Percentiles rank a stretch among this genome's conserved stretches.
These are phyloP conservation scores for Zymoseptoria tritici DNA, from an alignment of 2,329 filamentous ascomycete species.

Conservation along the genomic window DNA sequence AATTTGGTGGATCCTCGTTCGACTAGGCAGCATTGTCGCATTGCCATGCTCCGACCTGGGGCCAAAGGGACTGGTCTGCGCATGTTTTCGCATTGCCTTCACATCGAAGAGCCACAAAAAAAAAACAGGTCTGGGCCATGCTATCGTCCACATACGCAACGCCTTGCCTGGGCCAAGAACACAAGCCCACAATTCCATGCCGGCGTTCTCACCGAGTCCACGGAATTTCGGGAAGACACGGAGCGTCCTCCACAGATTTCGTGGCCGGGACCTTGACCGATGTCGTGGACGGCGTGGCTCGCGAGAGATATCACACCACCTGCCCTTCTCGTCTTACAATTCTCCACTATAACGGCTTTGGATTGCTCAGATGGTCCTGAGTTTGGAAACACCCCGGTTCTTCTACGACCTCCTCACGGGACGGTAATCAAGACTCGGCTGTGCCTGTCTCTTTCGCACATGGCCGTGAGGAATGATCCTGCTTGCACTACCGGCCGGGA, in stretches of 20 bases:
- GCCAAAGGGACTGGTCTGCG: no score
- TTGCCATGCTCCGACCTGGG: no score
- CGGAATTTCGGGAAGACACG: background rate
- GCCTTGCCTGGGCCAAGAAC: background rate
- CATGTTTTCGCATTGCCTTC: no score
- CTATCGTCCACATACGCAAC: no score
- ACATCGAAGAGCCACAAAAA: no score
- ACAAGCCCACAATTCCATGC: background rate
- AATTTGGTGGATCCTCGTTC: no score
- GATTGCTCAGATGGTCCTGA: no score
- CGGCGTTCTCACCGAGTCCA: background rate
- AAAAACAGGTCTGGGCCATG: no score
- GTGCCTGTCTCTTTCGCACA: background rate
- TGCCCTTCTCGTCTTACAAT: background rate
- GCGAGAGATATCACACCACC: background rate
- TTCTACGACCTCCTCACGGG: background rate
- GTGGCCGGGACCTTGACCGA: background rate
- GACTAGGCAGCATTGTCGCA: no score
- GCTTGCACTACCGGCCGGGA: background rate
- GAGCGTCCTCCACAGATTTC: background rate
- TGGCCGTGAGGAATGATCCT: background rate
- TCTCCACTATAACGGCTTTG: no score
- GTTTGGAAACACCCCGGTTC: background rate
- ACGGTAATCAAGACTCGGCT: background rate
- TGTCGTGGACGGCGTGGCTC: background rate